Evolutionary conservation across 257 asterid species (phyloP), one percentile per base, ranked within the genome.

Genomic region (Paulownia fortunei): DNA sequence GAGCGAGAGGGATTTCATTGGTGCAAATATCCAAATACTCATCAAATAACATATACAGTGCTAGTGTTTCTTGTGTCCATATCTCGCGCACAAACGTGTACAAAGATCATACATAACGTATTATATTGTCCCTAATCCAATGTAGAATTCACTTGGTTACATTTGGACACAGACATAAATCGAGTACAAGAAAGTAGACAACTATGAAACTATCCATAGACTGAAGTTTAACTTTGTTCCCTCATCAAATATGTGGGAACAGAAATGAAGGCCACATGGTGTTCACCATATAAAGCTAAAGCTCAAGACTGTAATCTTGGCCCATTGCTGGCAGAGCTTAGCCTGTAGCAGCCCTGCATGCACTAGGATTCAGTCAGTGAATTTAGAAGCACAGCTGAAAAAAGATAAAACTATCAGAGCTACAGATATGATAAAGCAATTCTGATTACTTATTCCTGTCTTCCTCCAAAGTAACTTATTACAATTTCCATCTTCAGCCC

Each of bases 251-350:
- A 27, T 23, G 51, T 64, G 51, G 47, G 70, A 42, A 37, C 51
- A 64, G 70, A 67, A 67, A 42, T 42, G 73, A 67, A 21, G 49
- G 32, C 9, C 66, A 72, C 76, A 36, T 72, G 36, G 52, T 47
- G 61, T 13, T 47, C 74, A 13, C 74, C 74, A 69, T 69, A 30
- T 46, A 47, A 47, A 47, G 74, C 60, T 69, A 70, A 69, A 49
- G 63, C 63, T 70, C 47, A 30, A 32, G 64, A 72, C 52, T 54
- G 37, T 21, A 58, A 19, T 34, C n/a, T 12, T 26, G 59, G 59
- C 18, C 37, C 39, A 46, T 15, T 9, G 42, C 55, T 44, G n/a
- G 70, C 51, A 18, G 7, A 26, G n/a, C 0, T 11, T 30, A 1
- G 36, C 36, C 2, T 2, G 36, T 30, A 30, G n/a, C 30, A 26